These are phyloP conservation scores for Ilyonectria mors-panacis DNA, from an alignment of 2,329 filamentous ascomycete genomes.

Conservation along the genomic window DNA sequence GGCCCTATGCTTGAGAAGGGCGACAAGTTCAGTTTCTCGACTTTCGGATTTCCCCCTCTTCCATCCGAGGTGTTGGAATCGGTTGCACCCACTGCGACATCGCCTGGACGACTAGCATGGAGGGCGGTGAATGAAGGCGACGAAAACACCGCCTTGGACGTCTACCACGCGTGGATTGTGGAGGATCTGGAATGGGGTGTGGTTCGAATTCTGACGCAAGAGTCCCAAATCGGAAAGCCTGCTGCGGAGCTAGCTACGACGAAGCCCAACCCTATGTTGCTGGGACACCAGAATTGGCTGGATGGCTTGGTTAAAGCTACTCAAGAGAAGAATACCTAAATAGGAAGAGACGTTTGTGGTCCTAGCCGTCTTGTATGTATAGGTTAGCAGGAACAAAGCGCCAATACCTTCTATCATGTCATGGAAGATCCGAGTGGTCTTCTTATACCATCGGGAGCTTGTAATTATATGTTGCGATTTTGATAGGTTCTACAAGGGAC, in stretches of 20 bases:
- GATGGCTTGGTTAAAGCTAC: constrained; percentile 41
- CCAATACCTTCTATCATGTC: background rate
- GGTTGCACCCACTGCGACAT: constrained; percentile 30
- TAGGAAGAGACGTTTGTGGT: background rate
- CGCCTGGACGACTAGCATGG: constrained; percentile 47
- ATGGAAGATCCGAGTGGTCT: no score
- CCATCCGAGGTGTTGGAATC: constrained; percentile 44
- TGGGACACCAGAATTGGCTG: constrained; percentile 50
- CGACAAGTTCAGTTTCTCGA: constrained; percentile 48
- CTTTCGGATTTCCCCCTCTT: constrained; percentile 48
- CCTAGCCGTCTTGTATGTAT: background rate
- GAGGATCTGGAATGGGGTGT: constrained; percentile 47
- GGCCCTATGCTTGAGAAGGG: constrained; percentile 43
- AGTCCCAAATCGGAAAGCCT: constrained; percentile 49
- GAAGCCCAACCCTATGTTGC: constrained; percentile 48
- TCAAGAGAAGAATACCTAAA: constrained; percentile 13
- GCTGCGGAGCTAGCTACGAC: constrained; percentile 36
- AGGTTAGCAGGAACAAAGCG: background rate
- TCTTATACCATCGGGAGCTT: no score
- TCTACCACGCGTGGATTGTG: constrained; percentile 51
- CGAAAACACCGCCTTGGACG: constrained; percentile 34
- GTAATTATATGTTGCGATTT: background rate
- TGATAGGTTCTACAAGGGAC: background rate
- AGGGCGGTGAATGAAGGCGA: constrained; percentile 38
- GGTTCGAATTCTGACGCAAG: constrained; percentile 49